phyloP scores from a whole-genome alignment of 371 early-diverging fungal species.

The Actinomortierella wolfii region DNA sequence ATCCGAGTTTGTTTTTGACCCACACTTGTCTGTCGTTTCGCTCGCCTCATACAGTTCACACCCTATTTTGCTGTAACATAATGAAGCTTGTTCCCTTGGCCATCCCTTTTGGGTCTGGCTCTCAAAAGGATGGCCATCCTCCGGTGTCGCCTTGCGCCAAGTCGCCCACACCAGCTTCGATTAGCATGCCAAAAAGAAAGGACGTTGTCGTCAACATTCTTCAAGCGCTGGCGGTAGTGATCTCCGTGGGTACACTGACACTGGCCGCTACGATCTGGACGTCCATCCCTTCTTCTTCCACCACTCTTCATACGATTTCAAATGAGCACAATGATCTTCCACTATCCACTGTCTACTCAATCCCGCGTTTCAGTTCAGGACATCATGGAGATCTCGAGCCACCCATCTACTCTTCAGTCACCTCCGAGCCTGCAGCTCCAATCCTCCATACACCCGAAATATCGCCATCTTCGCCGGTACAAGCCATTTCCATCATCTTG shows the following conservation, averaged over 20 bases:
- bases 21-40: background rate
- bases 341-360: background rate
- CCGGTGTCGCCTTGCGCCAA: constrained; percentile 28
- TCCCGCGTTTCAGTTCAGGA: constrained; percentile 20
- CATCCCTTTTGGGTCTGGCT: constrained; percentile 7
- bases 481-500: too few species aligned
- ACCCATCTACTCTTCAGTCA: background rate
- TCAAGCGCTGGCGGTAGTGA: constrained; percentile 22
- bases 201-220: constrained; percentile 18
- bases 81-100: constrained; percentile 33
- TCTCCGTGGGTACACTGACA: constrained; percentile 17
- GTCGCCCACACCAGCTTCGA: constrained; percentile 38
- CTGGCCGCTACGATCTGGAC: constrained; percentile 11
- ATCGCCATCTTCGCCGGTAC: too few species aligned
- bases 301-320: too few species aligned
- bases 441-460: too few species aligned
- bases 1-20: too few species aligned
- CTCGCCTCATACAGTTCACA: background rate
- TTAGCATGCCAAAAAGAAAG: constrained; percentile 19
- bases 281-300: constrained; percentile 1
- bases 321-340: background rate
- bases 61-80: background rate
- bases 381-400: constrained; percentile 12
- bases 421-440: too few species aligned
- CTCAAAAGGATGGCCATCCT: background rate